These are phyloP conservation scores for Singerocomus inundabilis DNA, from an alignment of 1,284 basidiomycete species.

Conservation along the genomic window DNA sequence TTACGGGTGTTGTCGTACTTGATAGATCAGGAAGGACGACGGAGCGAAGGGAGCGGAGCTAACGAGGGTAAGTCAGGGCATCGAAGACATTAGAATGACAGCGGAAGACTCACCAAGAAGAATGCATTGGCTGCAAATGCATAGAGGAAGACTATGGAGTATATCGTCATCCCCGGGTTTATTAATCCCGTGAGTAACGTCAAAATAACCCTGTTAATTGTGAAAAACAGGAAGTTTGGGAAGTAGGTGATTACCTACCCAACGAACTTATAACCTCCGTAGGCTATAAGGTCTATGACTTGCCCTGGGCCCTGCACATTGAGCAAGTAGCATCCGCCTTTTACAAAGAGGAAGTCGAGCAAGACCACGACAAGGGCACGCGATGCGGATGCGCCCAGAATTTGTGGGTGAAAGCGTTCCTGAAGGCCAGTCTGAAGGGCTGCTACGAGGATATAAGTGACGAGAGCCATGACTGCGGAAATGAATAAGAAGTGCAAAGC, in stretches of 20 bases:
- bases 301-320: conserved; percentile 78
- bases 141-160: conserved; percentile 77
- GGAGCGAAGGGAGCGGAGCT: conserved; percentile 90
- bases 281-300: conserved; percentile 73
- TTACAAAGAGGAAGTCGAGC: conserved; percentile 86
- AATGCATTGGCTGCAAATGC: conserved; percentile 88
- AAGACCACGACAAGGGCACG: conserved; percentile 81
- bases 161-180: conserved; percentile 61
- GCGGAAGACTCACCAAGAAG: conserved; percentile 71
- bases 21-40: conserved; percentile 73
- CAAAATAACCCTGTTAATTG: conserved; percentile 60
- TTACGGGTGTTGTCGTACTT: conserved; percentile 43
- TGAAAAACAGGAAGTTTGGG: not conserved
- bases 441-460: conserved; percentile 91
- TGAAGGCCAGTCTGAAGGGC: conserved; percentile 85
- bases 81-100: not conserved
- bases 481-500: conserved; percentile 4
- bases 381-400: conserved; percentile 84
- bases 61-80: conserved; percentile 3
- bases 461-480: conserved; percentile 84
- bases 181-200: conserved; percentile 65
- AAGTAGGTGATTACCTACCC: conserved; percentile 52
- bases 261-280: conserved; percentile 97
- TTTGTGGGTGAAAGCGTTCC: conserved; percentile 84
- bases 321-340: conserved; percentile 88